A percentile compares a stretch with the other conserved stretches of the same genome.
Evolutionary conservation across 2,329 filamentous ascomycete species (phyloP).

Genomic region (Bipolaris cookei): DNA sequence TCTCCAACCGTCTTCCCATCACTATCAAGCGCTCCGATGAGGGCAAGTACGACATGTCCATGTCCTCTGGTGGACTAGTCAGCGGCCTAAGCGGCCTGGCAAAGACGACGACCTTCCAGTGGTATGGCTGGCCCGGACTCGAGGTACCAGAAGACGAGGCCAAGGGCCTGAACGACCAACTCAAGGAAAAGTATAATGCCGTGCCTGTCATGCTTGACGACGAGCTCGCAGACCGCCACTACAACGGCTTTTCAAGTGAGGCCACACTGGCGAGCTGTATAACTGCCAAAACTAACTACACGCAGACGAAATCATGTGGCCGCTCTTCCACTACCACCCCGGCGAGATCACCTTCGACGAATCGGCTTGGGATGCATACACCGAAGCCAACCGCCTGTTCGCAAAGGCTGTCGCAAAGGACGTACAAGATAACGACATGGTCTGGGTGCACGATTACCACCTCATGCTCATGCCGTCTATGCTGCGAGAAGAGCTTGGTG

Average conservation of each 20-base stretch:
- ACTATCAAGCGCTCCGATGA: conserved; percentile 94
- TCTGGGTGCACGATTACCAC: conserved; percentile 99
- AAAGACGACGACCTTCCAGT: conserved; percentile 93
- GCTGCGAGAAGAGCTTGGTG: conserved; percentile 86
- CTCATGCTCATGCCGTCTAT: conserved; percentile 95
- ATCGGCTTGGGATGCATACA: conserved; percentile 89
- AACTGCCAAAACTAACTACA: conserved; percentile 6
- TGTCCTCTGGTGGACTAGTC: conserved; percentile 96
- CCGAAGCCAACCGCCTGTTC: conserved; percentile 90
- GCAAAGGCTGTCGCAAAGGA: conserved; percentile 86
- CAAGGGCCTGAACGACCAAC: conserved; percentile 71
- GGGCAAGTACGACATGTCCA: conserved; percentile 89
- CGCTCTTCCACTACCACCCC: conserved; percentile 97
- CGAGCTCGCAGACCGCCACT: conserved; percentile 91
- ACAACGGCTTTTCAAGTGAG: conserved; percentile 97
- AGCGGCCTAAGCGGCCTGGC: conserved; percentile 89
- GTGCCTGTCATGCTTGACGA: conserved; percentile 93
- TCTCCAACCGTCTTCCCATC: conserved; percentile 94
- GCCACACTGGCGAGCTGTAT: neutral
- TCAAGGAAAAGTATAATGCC: conserved; percentile 87
- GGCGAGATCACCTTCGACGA: conserved; percentile 99
- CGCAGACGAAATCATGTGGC: conserved; percentile 91
- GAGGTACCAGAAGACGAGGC: conserved; percentile 88
- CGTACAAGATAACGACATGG: conserved; percentile 88
- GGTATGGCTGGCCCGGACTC: conserved; percentile 97